phyloP scores from a whole-genome alignment of 2,329 filamentous ascomycete species.

The Sporothrix schenckii region DNA sequence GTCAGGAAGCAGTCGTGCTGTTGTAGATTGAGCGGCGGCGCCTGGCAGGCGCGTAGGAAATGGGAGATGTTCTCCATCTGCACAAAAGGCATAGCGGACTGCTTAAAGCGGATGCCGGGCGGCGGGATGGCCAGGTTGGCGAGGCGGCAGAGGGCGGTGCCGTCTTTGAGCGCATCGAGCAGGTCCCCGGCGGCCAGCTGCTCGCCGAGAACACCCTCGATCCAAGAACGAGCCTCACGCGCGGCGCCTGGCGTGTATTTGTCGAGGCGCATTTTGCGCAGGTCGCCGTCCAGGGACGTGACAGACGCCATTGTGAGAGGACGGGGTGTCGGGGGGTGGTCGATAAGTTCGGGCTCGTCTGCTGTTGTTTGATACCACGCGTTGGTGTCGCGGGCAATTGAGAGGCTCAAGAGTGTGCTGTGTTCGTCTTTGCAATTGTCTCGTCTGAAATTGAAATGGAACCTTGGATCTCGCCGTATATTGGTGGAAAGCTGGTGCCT shows the following conservation, averaged over 20 bases:
- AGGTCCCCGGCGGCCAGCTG: slow-evolving; percentile 73
- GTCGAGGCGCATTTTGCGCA: slow-evolving; percentile 88
- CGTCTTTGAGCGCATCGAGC: slow-evolving; percentile 84
- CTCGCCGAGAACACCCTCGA: slow-evolving; percentile 78
- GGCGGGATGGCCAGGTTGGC: slow-evolving; percentile 77
- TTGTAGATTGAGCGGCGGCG: slow-evolving; percentile 80
- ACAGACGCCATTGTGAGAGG: slow-evolving; percentile 67
- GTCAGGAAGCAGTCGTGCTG: slow-evolving; percentile 96
- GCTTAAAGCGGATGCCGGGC: slow-evolving; percentile 84
- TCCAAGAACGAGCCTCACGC: slow-evolving; percentile 82
- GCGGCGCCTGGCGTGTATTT: slow-evolving; percentile 91
- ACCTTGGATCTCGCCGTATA: background rate
- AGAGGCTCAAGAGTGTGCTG: background rate
- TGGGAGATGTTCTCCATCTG: slow-evolving; percentile 99
- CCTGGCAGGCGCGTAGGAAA: slow-evolving; percentile 86
- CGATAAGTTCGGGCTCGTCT: background rate
- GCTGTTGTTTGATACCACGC: background rate
- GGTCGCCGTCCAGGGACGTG: slow-evolving; percentile 88
- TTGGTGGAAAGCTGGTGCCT: slow-evolving; percentile 11
- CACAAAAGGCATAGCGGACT: slow-evolving; percentile 93
- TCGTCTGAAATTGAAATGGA: background rate
- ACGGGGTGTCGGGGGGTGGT: background rate
- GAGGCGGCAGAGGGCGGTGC: slow-evolving; percentile 88
- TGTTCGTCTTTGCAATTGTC: background rate
- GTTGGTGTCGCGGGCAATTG: background rate